Evolutionary conservation across 179 eudicot genomes (phyloP).

Genomic region (Monotropa hypopitys): DNA sequence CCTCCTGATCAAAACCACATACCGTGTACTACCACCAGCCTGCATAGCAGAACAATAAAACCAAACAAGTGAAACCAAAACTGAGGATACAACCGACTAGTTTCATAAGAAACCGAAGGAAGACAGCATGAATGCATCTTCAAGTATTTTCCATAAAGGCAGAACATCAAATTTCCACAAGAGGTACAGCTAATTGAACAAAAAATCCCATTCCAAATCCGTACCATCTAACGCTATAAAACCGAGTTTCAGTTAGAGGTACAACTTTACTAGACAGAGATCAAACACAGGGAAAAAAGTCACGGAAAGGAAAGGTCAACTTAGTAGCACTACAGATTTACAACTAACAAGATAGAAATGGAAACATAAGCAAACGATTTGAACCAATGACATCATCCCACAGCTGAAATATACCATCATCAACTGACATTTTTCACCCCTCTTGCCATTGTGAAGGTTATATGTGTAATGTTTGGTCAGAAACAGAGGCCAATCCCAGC

Average conservation of each 20-base stretch:
- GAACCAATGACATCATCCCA: neutral
- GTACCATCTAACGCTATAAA: neutral
- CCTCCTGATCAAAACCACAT: neutral
- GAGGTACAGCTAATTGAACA: neutral
- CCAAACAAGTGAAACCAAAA: neutral
- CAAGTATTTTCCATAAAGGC: neutral
- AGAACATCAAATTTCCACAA: neutral
- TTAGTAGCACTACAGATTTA: neutral
- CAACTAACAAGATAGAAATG: neutral
- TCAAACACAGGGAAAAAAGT: neutral
- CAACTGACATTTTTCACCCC: neutral
- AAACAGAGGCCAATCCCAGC: constrained; percentile 37
- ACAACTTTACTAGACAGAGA: constrained; percentile 1
- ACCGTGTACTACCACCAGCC: neutral
- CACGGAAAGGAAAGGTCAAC: neutral
- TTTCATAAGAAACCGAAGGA: neutral
- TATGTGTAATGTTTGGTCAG: constrained; percentile 17
- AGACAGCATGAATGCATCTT: neutral
- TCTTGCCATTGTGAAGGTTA: neutral
- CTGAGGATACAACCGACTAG: neutral
- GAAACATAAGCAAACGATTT: neutral
- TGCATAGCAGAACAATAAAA: neutral
- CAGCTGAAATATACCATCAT: neutral
- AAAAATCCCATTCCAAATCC: neutral
- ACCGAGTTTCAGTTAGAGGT: neutral